phyloP scores from a whole-genome alignment of 164 flowering plant species.

The Amborella trichopoda region DNA sequence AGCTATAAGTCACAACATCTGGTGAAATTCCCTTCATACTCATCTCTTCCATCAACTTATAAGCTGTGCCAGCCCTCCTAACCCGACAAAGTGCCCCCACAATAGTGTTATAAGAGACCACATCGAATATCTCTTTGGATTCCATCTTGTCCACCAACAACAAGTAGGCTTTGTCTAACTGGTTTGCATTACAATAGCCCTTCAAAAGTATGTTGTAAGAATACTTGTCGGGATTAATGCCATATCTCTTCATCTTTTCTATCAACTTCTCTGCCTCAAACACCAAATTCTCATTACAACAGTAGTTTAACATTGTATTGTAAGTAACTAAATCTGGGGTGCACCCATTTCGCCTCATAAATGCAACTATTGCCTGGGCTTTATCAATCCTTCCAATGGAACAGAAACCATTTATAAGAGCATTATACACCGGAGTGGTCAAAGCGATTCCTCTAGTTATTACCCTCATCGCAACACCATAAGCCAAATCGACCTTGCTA shows the following conservation, averaged over 20 bases:
- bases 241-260: constrained; percentile 49
- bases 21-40: constrained; percentile 42
- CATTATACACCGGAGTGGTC: constrained; percentile 42
- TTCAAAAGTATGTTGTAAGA: constrained; percentile 89
- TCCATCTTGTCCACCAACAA: constrained; percentile 61
- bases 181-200: constrained; percentile 69
- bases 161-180: constrained; percentile 48
- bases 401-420: constrained; percentile 83
- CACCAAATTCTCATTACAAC: constrained; percentile 53
- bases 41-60: constrained; percentile 64
- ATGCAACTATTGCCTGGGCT: constrained; percentile 57
- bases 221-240: constrained; percentile 56
- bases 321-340: constrained; percentile 77
- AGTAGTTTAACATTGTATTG: constrained; percentile 61
- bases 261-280: constrained; percentile 65
- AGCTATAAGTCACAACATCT: constrained; percentile 71
- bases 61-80: constrained; percentile 30
- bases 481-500: constrained; percentile 84
- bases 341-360: constrained; percentile 67
- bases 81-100: constrained; percentile 50
- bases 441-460: constrained; percentile 35
- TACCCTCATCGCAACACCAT: constrained; percentile 53
- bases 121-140: constrained; percentile 46
- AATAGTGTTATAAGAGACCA: constrained; percentile 74
- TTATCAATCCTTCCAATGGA: constrained; percentile 49